Percentiles rank a stretch among this genome's conserved stretches.
These are phyloP conservation scores for Fusarium sp. DNA, from an alignment of 2,329 filamentous ascomycete genomes.

Conservation along the genomic window DNA sequence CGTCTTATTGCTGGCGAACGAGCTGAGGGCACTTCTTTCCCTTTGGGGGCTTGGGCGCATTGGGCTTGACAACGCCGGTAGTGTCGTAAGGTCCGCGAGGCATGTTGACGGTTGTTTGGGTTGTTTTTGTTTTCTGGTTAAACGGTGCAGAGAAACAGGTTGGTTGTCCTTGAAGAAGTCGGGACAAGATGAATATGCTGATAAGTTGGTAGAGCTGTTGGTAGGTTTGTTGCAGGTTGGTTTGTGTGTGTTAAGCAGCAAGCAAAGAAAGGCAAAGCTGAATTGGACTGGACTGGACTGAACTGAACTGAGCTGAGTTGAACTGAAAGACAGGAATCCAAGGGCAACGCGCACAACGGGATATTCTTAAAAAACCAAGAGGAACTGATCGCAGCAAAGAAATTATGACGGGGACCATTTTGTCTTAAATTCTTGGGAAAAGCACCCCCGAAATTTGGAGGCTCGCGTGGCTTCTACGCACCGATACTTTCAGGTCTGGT, in stretches of 20 bases:
- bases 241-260: slow-evolving; percentile 21
- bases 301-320: slow-evolving; percentile 4
- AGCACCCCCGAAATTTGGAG: slow-evolving; percentile 35
- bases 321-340: slow-evolving; percentile 36
- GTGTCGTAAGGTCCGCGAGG: slow-evolving; percentile 53
- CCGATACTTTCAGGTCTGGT: slow-evolving; percentile 34
- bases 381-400: slow-evolving; percentile 34
- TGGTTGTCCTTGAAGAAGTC: slow-evolving; percentile 23
- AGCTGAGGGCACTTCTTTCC: slow-evolving; percentile 36
- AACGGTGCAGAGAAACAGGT: slow-evolving; percentile 7
- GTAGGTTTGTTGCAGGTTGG: neutral
- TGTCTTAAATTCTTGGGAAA: slow-evolving; percentile 40
- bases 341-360: slow-evolving; percentile 36
- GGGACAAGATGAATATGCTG: slow-evolving; percentile 16
- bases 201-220: slow-evolving; percentile 30
- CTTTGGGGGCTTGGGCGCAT: slow-evolving; percentile 51
- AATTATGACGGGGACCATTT: slow-evolving; percentile 38
- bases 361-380: slow-evolving; percentile 34
- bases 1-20: slow-evolving; percentile 26
- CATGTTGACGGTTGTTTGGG: slow-evolving; percentile 42
- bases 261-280: slow-evolving; percentile 23
- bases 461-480: slow-evolving; percentile 38
- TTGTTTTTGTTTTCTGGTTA: slow-evolving; percentile 4
- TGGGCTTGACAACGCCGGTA: slow-evolving; percentile 53
- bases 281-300: slow-evolving; percentile 11